phyloP scores from a whole-genome alignment of 23 red algal species.

The Agarophyton chilense region DNA sequence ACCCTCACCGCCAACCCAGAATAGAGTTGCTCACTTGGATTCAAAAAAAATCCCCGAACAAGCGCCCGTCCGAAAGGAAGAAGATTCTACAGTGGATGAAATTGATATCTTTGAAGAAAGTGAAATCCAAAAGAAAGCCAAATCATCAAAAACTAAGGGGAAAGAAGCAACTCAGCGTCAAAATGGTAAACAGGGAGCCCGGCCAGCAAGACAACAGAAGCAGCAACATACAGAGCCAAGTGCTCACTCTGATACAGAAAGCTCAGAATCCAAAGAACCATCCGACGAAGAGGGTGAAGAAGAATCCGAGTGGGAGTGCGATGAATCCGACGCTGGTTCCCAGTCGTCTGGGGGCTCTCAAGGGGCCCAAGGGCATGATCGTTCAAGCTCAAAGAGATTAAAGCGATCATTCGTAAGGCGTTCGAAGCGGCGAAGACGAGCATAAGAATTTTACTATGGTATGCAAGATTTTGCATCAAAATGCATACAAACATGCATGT shows the following conservation, averaged over 20 bases:
- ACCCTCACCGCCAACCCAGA: not conserved
- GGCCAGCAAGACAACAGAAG: not conserved
- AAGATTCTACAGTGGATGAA: not conserved
- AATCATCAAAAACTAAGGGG: not conserved
- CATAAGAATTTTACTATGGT: too few species aligned
- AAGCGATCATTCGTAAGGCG: not conserved
- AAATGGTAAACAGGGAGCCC: not conserved
- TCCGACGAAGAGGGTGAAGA: conserved; percentile 18
- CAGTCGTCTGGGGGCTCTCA: not conserved
- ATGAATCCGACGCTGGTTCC: not conserved
- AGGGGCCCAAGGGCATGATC: not conserved
- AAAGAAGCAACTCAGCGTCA: not conserved
- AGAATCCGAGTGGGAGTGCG: conserved; percentile 10
- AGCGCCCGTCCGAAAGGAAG: not conserved
- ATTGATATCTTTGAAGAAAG: conserved; percentile 2
- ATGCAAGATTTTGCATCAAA: too few species aligned
- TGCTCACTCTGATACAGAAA: not conserved
- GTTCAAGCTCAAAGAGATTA: not conserved
- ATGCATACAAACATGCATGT: not conserved
- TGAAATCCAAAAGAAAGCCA: not conserved
- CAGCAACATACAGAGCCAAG: not conserved
- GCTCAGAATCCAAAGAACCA: conserved; percentile 12
- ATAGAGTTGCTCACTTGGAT: not conserved
- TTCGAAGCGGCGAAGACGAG: not conserved
- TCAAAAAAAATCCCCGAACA: not conserved